Percentiles rank a stretch among this genome's conserved stretches.
Conservation (phyloP, 139 green algal genomes). For the Dunaliella sp. region DNA sequence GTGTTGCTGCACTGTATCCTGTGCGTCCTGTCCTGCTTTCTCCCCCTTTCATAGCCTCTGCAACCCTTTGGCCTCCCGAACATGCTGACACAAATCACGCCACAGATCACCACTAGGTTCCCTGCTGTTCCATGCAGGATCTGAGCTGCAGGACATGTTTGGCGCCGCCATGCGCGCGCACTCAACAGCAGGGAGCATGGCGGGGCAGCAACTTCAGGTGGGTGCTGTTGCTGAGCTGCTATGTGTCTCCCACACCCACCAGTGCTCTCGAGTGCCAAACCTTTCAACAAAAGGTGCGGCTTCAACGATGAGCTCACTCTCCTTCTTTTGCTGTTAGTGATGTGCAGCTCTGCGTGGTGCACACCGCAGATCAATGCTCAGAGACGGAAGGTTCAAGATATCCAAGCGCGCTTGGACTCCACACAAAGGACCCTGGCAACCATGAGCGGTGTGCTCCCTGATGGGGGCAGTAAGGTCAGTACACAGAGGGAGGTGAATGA, state of each 20-base stretch:
- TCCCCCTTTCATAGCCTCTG: no score
- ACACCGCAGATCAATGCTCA: neutral
- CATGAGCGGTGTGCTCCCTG: conserved; percentile 17
- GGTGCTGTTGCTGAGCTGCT: neutral
- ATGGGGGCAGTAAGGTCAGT: conserved; percentile 46
- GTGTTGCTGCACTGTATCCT: no score
- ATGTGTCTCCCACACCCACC: neutral
- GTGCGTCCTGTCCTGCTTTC: no score
- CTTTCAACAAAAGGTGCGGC: no score
- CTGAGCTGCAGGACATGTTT: neutral
- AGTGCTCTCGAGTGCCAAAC: neutral
- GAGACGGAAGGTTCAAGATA: conserved; percentile 16
- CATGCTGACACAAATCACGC: no score
- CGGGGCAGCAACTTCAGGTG: neutral
- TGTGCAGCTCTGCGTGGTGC: neutral
- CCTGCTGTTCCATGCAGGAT: neutral
- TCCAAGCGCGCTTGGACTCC: conserved; percentile 13
- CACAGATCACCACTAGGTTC: no score
- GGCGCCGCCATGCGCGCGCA: neutral
- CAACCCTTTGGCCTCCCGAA: no score
- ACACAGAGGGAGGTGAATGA: neutral
- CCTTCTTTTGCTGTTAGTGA: neutral
- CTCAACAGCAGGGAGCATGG: neutral
- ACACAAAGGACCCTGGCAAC: neutral
- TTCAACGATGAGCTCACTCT: neutral